These are phyloP conservation scores for Magnaporthiopsis poae DNA, from an alignment of 2,329 filamentous ascomycete genomes.

Conservation along the genomic window DNA sequence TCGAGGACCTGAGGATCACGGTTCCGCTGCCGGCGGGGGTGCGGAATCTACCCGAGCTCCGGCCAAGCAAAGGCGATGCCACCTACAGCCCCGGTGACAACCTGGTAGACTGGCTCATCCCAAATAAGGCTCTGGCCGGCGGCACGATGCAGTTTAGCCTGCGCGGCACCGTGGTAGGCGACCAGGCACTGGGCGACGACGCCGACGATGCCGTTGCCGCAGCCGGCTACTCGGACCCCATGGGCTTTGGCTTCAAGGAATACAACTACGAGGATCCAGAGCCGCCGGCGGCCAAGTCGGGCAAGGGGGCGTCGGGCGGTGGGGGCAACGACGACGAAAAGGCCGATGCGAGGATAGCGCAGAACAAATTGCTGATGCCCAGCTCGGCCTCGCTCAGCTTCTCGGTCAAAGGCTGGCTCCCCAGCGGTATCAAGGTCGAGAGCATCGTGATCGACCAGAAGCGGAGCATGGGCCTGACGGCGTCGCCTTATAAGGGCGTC, in stretches of 20 bases:
- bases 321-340: slow-evolving; percentile 25
- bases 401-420: slow-evolving; percentile 58
- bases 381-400: slow-evolving; percentile 66
- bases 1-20: slow-evolving; percentile 70
- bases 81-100: slow-evolving; percentile 65
- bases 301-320: neutral
- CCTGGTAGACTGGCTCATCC: slow-evolving; percentile 72
- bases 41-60: slow-evolving; percentile 72
- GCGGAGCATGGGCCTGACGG: slow-evolving; percentile 75
- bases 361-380: slow-evolving; percentile 70
- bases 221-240: slow-evolving; percentile 36
- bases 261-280: slow-evolving; percentile 37
- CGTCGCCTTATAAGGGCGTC: slow-evolving; percentile 91
- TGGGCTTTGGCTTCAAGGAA: slow-evolving; percentile 42
- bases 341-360: slow-evolving; percentile 43
- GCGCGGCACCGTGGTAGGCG: slow-evolving; percentile 69
- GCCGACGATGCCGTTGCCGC: slow-evolving; percentile 35
- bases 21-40: slow-evolving; percentile 72
- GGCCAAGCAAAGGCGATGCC: slow-evolving; percentile 73
- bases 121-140: slow-evolving; percentile 48
- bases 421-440: slow-evolving; percentile 58
- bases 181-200: slow-evolving; percentile 36
- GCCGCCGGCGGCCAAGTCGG: slow-evolving; percentile 15
- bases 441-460: slow-evolving; percentile 61
- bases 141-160: slow-evolving; percentile 62